phyloP scores from a whole-genome alignment of 2,329 filamentous ascomycete genomes.

The Fonsecaea pugnacius region DNA sequence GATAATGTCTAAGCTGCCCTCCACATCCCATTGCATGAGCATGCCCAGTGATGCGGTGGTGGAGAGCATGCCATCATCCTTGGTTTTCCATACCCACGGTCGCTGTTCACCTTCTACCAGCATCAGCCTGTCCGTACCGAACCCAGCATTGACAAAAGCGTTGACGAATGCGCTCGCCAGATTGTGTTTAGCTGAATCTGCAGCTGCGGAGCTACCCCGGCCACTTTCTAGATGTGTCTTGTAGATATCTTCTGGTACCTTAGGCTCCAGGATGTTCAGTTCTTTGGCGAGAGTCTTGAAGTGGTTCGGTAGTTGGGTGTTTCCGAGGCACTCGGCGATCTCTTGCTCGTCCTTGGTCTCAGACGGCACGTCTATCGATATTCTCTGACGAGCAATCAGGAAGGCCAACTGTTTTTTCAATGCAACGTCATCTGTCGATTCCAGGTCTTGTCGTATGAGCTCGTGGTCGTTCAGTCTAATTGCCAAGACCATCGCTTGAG shows the following conservation, averaged over 20 bases:
- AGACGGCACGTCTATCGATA: constrained; percentile 71
- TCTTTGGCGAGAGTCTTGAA: constrained; percentile 95
- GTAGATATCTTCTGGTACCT: constrained; percentile 98
- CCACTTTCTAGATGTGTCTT: constrained; percentile 98
- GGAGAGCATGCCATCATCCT: constrained; percentile 96
- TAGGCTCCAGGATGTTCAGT: constrained; percentile 93
- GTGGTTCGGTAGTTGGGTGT: constrained; percentile 83
- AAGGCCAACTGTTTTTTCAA: constrained; percentile 94
- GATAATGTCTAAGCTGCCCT: constrained; percentile 87
- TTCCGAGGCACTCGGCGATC: constrained; percentile 81
- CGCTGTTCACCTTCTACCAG: constrained; percentile 84
- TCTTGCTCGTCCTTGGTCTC: constrained; percentile 72
- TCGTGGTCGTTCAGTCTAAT: constrained; percentile 88
- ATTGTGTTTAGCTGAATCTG: constrained; percentile 95
- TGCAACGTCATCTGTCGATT: constrained; percentile 76
- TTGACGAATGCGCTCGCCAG: constrained; percentile 96
- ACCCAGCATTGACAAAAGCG: constrained; percentile 94
- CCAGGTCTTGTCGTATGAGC: constrained; percentile 80
- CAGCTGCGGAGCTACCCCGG: constrained; percentile 87
- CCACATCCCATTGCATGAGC: constrained; percentile 89
- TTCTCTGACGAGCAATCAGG: constrained; percentile 87
- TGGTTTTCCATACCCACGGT: constrained; percentile 99
- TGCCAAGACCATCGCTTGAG: constrained; percentile 90
- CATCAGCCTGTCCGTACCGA: constrained; percentile 97
- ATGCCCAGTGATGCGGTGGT: constrained; percentile 93